These are phyloP conservation scores for Lavandula angustifolia DNA, from an alignment of 257 asterid genomes.

Conservation along the genomic window DNA sequence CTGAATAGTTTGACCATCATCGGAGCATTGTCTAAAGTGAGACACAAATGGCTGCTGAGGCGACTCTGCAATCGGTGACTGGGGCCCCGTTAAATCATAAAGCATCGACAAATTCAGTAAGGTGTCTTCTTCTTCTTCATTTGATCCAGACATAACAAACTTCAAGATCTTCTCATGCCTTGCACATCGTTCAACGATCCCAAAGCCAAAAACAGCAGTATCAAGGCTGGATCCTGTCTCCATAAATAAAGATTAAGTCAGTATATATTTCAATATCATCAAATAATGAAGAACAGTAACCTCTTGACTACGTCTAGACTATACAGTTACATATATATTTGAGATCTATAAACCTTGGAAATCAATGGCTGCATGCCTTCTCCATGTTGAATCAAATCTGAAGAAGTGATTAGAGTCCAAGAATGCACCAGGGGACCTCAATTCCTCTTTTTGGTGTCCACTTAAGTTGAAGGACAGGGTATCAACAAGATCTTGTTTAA, in stretches of 20 bases:
- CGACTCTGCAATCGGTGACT: slow-evolving; percentile 32
- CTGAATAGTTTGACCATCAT: slow-evolving; percentile 41
- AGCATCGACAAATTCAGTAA: slow-evolving; percentile 45
- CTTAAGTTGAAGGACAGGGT: slow-evolving; percentile 39
- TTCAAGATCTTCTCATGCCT: slow-evolving; percentile 61
- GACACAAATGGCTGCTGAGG: slow-evolving; percentile 45
- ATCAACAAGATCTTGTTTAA: slow-evolving; percentile 44
- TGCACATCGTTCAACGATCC: slow-evolving; percentile 60
- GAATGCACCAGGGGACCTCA: slow-evolving; percentile 45
- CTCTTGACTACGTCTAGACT: neutral
- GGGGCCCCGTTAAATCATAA: slow-evolving; percentile 51
- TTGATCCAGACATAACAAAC: slow-evolving; percentile 57
- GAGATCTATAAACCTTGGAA: slow-evolving; percentile 53
- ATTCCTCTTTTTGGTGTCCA: slow-evolving; percentile 44
- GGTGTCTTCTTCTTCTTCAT: slow-evolving; percentile 48
- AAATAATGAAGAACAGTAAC: no score
- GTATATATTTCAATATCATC: slow-evolving; percentile 2
- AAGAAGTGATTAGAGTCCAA: slow-evolving; percentile 39
- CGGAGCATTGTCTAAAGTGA: slow-evolving; percentile 27
- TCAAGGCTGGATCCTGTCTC: slow-evolving; percentile 48
- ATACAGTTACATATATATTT: neutral
- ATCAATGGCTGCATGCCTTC: slow-evolving; percentile 42
- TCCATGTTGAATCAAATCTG: slow-evolving; percentile 36
- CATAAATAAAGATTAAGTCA: slow-evolving; percentile 29
- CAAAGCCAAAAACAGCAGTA: slow-evolving; percentile 49